Evolutionary conservation across 768 basidiomycete species (phyloP).

Genomic region (Pleurotus sapidus): DNA sequence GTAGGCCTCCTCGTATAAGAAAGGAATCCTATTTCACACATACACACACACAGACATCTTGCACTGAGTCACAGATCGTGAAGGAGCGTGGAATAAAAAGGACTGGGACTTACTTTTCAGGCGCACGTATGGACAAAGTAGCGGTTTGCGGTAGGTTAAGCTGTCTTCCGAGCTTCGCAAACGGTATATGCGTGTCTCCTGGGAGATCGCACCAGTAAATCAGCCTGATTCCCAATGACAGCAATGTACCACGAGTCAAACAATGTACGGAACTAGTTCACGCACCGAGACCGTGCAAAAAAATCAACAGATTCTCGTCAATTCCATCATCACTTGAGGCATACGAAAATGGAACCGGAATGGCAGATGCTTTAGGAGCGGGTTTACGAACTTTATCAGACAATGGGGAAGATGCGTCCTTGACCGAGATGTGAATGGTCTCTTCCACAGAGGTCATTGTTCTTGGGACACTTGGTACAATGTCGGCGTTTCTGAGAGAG

Average conservation of each 20-base stretch:
- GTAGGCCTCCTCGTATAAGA: slow-evolving; percentile 72
- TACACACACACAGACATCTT: too few species aligned
- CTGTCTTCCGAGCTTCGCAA: slow-evolving; percentile 66
- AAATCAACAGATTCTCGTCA: slow-evolving; percentile 81
- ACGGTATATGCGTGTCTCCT: slow-evolving; percentile 85
- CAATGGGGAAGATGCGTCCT: not conserved
- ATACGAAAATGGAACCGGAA: slow-evolving; percentile 65
- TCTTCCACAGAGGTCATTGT: not conserved
- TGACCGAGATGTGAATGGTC: slow-evolving; percentile 1
- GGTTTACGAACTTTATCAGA: slow-evolving; percentile 16
- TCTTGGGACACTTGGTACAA: not conserved
- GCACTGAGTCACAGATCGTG: too few species aligned
- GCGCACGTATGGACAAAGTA: slow-evolving; percentile 74
- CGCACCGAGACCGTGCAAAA: slow-evolving; percentile 85
- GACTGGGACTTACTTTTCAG: slow-evolving; percentile 55
- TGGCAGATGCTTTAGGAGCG: slow-evolving; percentile 38
- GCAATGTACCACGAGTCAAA: too few species aligned
- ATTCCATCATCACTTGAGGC: slow-evolving; percentile 75
- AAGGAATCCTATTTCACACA: slow-evolving; percentile 51
- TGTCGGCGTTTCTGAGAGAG: too few species aligned
- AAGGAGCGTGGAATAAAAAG: not conserved
- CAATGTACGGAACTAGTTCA: slow-evolving; percentile 4
- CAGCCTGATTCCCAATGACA: not conserved
- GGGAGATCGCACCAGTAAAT: not conserved
- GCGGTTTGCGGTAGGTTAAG: slow-evolving; percentile 91